Base-by-base conservation (phyloP, 257 asterid species). In the Plectranthus barbatus region DNA sequence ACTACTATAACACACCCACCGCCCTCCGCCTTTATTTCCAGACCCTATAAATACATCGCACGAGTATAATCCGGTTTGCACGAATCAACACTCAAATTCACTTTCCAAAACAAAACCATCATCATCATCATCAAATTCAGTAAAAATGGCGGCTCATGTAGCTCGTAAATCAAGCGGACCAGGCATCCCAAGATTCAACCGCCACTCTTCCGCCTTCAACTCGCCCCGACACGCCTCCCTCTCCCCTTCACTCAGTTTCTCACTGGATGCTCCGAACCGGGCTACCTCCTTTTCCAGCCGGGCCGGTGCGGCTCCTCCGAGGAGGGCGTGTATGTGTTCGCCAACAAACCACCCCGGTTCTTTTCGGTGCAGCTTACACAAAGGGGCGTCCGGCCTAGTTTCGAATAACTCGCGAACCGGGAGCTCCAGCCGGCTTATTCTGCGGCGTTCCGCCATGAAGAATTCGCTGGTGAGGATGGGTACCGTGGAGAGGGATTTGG, bases 271-370 rank as follows among this genome's bases (percentile, higher is more conserved):
- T 0, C 26, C 71, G 12, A 76, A 39, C 70, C 59, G 67, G 52
- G 59, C 74, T 8, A 29, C 60, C 4, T 65, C 80, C 39, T 54
- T n/a, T 1, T 45, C 81, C 46, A n/a, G n/a, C n/a, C 53, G 59
- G 47, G 15, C 66, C 31, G 17, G 73, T 41, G 49, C 76, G 7
- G 49, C 74, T n/a, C 54, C 81, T 7, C 76, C 11, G 52, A 73
- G 62, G 78, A 62, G 78, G 65, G 31, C 79, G 37, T 84, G 91
- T 9, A 66, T 81, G 85, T 84, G 91, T 49, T 79, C 91, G 13
- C 91, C 91, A 2, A 81, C 87, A 0, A 84, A 68, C 60, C 87
- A 84, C 77, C 91, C 91, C 56, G 91, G 91, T 17, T 81, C 91
- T 4, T 81, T 81, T 60, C 82, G 91, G 0, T 81, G 91, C 70